Evolutionary conservation across 2,329 filamentous ascomycete genomes (phyloP), one percentile per base, ranked within the genome.

Genomic region (Cadophora luteo-olivacea): DNA sequence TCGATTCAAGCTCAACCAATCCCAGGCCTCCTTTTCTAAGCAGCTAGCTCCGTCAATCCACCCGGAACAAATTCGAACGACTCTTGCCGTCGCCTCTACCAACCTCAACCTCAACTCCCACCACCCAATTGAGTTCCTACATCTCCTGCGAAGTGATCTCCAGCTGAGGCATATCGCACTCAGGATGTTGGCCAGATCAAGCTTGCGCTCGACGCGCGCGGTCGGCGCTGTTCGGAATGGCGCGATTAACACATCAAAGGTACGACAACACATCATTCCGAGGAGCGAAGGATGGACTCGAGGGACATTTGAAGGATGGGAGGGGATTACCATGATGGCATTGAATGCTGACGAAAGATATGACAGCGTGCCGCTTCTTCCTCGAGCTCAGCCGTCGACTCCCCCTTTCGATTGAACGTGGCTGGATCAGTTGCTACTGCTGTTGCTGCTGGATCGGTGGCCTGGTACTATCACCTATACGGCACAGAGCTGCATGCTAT

Each of bases 391-490:
- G 88, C 91, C 81, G 86, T 88, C 81, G 85, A 89, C 79, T 91
- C 92, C 78, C 86, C 92, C 77, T 90, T 92, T 82, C 90, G 91
- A 83, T 86, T 96, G 82, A 97, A 95, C 83, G 86, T 94, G 78
- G 92, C 94, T 80, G 93, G 93, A 79, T 88, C 89, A 78, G 92
- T 92, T 80, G 94, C 96, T 77, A 97, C 94, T 77, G 89, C 91
- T 77, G 87, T 94, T 79, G 93, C 95, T 77, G 85, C 93, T 82
- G 94, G 94, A 78, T 95, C 95, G 75, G 90, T 95, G 78, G 94
- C 93, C 77, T 98, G 94, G 94, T 98, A 97, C 86, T 97, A 95
- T 83, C 93, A 97, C 84, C 90, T 97, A 77, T 98, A 97, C 83
- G 96, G 94, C 79, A 89, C 92, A 77, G 90, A 92, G 77, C 91